phyloP scores from a whole-genome alignment of 805 yeast genomes.

The Lachancea thermotolerans region DNA sequence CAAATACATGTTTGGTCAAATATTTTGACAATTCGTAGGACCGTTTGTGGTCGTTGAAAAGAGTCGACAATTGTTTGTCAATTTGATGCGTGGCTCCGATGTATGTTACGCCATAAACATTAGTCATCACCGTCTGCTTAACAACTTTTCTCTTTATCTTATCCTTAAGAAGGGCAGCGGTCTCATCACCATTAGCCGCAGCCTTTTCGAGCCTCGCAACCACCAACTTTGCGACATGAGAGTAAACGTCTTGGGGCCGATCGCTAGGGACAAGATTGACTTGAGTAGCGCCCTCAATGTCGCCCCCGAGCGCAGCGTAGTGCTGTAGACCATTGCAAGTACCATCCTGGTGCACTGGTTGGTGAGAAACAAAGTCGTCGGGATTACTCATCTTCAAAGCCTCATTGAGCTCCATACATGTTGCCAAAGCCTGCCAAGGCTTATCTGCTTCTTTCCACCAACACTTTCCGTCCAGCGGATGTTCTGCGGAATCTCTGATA shows the following conservation, averaged over 20 bases:
- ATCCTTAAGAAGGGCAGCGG: slow-evolving; percentile 47
- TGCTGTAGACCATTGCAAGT: slow-evolving; percentile 83
- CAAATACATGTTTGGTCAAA: slow-evolving; percentile 71
- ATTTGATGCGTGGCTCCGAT: slow-evolving; percentile 91
- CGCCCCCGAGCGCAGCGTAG: slow-evolving; percentile 85
- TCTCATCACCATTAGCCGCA: slow-evolving; percentile 45
- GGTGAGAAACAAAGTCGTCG: slow-evolving; percentile 55
- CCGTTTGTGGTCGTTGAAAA: slow-evolving; percentile 43
- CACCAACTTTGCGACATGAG: slow-evolving; percentile 62
- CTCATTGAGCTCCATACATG: slow-evolving; percentile 57
- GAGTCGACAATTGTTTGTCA: slow-evolving; percentile 61
- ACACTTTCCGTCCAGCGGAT: slow-evolving; percentile 50
- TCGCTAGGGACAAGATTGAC: slow-evolving; percentile 68
- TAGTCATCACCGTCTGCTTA: slow-evolving; percentile 97
- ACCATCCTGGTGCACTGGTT: slow-evolving; percentile 83
- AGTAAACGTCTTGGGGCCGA: slow-evolving; percentile 71
- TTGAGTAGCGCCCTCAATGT: slow-evolving; percentile 72
- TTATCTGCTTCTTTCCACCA: slow-evolving; percentile 75
- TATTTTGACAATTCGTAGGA: slow-evolving; percentile 50
- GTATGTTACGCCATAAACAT: slow-evolving; percentile 93
- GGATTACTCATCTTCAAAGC: slow-evolving; percentile 62
- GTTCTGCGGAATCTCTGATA: slow-evolving; percentile 49
- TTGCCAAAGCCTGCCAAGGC: slow-evolving; percentile 76
- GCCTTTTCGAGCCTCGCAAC: slow-evolving; percentile 47
- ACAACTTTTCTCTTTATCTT: slow-evolving; percentile 80